phyloP scores from a whole-genome alignment of 345 rosid genomes.

The Moricandia moricandioides region DNA sequence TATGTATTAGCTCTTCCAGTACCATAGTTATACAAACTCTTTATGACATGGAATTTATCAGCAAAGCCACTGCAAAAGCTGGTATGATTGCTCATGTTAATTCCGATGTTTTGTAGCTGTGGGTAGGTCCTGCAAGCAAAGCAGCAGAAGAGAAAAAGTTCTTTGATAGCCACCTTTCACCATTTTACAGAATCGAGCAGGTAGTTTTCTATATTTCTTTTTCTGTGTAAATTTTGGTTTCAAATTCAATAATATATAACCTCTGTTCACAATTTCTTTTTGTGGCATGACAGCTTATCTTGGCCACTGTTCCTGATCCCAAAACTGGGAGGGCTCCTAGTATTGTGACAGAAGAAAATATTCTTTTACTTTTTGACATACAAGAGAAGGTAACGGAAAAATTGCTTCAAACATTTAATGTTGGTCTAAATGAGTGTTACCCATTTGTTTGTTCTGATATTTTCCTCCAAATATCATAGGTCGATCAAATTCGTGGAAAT shows the following conservation, averaged over 20 bases:
- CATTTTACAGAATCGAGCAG: constrained; percentile 99
- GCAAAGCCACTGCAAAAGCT: constrained; percentile 9
- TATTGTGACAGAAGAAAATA: constrained; percentile 80
- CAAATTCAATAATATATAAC: background rate
- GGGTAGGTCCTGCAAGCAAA: constrained; percentile 92
- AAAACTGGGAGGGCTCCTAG: constrained; percentile 55
- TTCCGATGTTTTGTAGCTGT: constrained; percentile 53
- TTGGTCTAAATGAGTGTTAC: constrained; percentile 6
- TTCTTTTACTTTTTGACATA: constrained; percentile 83
- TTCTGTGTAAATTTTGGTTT: background rate
- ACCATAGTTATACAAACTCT: constrained; percentile 9
- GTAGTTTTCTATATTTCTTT: constrained; percentile 39
- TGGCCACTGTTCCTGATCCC: constrained; percentile 67
- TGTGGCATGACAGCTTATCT: constrained; percentile 61
- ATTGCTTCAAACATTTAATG: background rate
- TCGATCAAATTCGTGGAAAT: constrained; percentile 72
- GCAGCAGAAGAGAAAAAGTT: constrained; percentile 90
- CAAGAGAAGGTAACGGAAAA: constrained; percentile 71
- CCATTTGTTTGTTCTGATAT: constrained; percentile 11
- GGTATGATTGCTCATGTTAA: constrained; percentile 15
- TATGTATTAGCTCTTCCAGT: constrained; percentile 29
- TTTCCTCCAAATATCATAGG: constrained; percentile 46
- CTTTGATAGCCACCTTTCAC: constrained; percentile 90
- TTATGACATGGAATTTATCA: constrained; percentile 17
- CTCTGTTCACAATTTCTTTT: constrained; percentile 22